These are phyloP conservation scores for Obelidium mucronatum DNA, from an alignment of 192 early-diverging fungal genomes.

Conservation along the genomic window DNA sequence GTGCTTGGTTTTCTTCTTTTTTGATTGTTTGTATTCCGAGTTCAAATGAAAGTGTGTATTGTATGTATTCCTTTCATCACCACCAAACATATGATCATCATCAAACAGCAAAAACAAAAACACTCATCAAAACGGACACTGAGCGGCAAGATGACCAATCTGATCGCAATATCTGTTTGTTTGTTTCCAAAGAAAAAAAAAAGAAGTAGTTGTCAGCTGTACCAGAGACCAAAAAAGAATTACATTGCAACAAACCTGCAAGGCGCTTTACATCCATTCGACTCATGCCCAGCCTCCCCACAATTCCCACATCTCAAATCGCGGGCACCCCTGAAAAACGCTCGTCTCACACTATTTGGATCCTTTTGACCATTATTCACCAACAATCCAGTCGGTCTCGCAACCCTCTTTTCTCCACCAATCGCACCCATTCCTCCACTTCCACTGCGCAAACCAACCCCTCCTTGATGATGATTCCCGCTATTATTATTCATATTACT, in stretches of 20 bases:
- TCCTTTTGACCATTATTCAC: neutral
- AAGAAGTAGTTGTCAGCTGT: too few species aligned
- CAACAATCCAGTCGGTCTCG: neutral
- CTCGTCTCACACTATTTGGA: neutral
- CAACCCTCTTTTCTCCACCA: slow-evolving; percentile 12
- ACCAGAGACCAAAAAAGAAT: too few species aligned
- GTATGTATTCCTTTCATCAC: too few species aligned
- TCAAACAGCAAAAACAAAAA: too few species aligned
- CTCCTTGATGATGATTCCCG: neutral
- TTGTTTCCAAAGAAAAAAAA: too few species aligned
- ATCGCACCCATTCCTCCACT: neutral
- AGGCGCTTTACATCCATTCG: slow-evolving; percentile 5
- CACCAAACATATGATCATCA: too few species aligned
- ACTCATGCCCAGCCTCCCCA: slow-evolving; percentile 25
- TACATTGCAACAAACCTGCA: slow-evolving; percentile 22
- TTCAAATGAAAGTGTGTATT: too few species aligned
- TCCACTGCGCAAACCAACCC: neutral
- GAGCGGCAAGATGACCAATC: slow-evolving; percentile 27
- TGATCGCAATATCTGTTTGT: slow-evolving; percentile 29
- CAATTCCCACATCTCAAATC: slow-evolving; percentile 29
- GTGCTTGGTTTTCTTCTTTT: too few species aligned
- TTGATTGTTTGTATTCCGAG: too few species aligned
- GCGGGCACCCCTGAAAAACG: slow-evolving; percentile 1
- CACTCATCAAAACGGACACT: slow-evolving; percentile 31
- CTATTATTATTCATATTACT: neutral